Evolutionary conservation across 2,329 filamentous ascomycete species (phyloP), one percentile per base, ranked within the genome.

Genomic region (Arthrocladium fulminans): DNA sequence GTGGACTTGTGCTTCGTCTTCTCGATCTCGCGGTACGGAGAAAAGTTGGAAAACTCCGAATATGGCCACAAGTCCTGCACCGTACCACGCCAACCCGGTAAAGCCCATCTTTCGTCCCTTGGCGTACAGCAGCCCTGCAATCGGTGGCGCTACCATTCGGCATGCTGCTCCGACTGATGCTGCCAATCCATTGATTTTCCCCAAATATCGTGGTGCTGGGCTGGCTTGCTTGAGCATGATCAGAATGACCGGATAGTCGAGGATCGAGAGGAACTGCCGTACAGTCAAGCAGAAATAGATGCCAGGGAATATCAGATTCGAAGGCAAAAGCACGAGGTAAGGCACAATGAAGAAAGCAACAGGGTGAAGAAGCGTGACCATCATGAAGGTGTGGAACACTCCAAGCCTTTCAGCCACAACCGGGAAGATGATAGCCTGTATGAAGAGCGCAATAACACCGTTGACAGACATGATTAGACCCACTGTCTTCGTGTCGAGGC

Each of bases 161-260:
- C 80, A 81, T 3, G 80, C 76, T 17, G 83, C 84, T n/a, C 82
- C 83, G 1, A 79, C 82, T 2, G 79, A 83, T 51, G 84, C 84
- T 41, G 83, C 82, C 7, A 86, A 67, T 0, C 83, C 83, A 54
- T 87, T 87, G 62, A 87, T 83, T 57, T 77, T 81, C 1, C 83
- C 83, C 13, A 87, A 70, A 3, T 79, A 74, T 1, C 72, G 73
- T 2, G 77, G 70, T 3, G 77, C 74, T 0, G 82, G 81, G 3
- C 80, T 78, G 1, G 83, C 80, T 65, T 86, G 80, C 63, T 87
- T 87, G 59, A 87, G 74, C 47, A 87, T 70, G 51, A 87, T 86
- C 22, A 87, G 70, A 1, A 83, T 73, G 7, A 84, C 74, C 0
- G 83, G 83, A 30, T 82, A 84, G 19, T 76, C 78, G 29, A 86